These are phyloP conservation scores for Mortierella sp. DNA, from an alignment of 371 early-diverging fungal genomes.

Conservation along the genomic window DNA sequence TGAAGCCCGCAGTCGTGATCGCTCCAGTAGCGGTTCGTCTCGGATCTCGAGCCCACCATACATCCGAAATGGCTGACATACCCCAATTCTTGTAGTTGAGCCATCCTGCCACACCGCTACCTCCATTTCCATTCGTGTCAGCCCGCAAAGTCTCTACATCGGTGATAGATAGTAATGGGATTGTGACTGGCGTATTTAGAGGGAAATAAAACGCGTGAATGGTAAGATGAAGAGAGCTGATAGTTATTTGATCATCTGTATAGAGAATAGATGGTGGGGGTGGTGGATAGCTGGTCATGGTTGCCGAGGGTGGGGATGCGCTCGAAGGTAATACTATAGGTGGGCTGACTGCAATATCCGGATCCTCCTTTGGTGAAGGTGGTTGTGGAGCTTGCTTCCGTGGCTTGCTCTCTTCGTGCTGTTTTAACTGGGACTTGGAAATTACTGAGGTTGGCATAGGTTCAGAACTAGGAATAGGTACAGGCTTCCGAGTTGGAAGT, in stretches of 20 bases:
- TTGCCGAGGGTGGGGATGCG: not conserved
- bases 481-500: not conserved
- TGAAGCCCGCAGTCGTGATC: not conserved
- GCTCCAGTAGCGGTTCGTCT: slow-evolving; percentile 11
- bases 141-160: slow-evolving; percentile 29
- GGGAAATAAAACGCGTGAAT: slow-evolving; percentile 56
- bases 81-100: slow-evolving; percentile 54
- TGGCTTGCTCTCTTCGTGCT: slow-evolving; percentile 1
- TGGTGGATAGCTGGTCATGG: slow-evolving; percentile 40
- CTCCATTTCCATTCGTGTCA: not conserved
- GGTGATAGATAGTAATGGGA: slow-evolving; percentile 45
- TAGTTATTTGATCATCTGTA: slow-evolving; percentile 50
- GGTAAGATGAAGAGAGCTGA: slow-evolving; percentile 51
- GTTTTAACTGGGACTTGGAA: not conserved
- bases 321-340: not conserved
- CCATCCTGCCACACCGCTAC: slow-evolving; percentile 39
- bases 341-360: not conserved
- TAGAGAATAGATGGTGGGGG: slow-evolving; percentile 50
- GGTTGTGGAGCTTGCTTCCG: slow-evolving; percentile 7
- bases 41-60: slow-evolving; percentile 54
- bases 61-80: slow-evolving; percentile 27
- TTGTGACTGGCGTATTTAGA: slow-evolving; percentile 49
- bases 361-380: slow-evolving; percentile 13
- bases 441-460: not conserved
- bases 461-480: not conserved